Evolutionary conservation across 352 stramenopile species (phyloP).

Genomic region (Globisporangium mamillatum): DNA sequence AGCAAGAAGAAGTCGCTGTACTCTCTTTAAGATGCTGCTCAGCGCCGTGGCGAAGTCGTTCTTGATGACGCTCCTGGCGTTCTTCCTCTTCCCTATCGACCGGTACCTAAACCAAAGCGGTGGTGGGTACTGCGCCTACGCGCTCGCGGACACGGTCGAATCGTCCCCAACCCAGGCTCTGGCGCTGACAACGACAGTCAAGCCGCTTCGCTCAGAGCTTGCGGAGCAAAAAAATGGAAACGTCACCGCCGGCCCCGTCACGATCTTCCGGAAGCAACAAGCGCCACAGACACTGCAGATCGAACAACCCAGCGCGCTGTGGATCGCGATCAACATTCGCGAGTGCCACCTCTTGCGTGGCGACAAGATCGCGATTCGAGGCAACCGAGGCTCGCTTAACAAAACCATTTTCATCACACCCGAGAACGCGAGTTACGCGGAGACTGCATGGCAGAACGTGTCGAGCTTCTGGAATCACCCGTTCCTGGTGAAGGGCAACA

Average conservation of each 20-base stretch:
- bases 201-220: neutral
- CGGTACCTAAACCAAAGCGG: constrained; percentile 3
- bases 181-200: neutral
- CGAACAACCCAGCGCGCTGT: constrained; percentile 18
- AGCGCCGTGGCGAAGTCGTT: neutral
- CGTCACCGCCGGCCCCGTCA: neutral
- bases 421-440: constrained; percentile 16
- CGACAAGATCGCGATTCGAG: constrained; percentile 22
- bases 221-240: neutral
- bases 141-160: neutral
- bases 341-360: constrained; percentile 26
- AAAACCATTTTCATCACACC: constrained; percentile 11
- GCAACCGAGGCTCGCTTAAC: neutral
- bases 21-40: neutral
- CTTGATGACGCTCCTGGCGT: neutral
- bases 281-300: constrained; percentile 23
- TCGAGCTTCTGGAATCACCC: constrained; percentile 36
- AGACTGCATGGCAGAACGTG: constrained; percentile 11
- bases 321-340: constrained; percentile 25
- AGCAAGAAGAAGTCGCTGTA: neutral
- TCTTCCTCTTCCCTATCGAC: constrained; percentile 6
- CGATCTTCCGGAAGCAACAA: constrained; percentile 22
- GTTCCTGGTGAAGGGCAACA: constrained; percentile 37
- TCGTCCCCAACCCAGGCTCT: neutral
- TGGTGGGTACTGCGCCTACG: neutral